Evolutionary conservation across 2,329 filamentous ascomycete species (phyloP).

Genomic region (Nannizziopsis arthrosporioides): DNA sequence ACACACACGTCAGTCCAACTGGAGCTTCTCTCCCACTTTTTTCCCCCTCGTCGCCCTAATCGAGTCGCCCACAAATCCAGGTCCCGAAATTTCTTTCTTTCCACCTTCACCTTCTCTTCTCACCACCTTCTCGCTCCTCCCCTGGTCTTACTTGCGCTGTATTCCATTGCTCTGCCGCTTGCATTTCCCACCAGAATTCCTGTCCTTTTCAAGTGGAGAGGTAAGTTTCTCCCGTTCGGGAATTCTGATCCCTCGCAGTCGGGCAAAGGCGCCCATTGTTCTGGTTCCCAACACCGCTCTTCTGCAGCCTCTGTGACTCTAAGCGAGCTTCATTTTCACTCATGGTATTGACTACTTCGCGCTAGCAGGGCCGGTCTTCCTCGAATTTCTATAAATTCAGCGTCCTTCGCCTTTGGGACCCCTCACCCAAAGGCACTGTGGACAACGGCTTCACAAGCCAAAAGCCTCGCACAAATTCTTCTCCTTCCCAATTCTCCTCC

Average conservation of each 20-base stretch:
- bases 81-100: constrained; percentile 3
- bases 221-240: constrained; percentile 2
- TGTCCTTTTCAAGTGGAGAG: constrained; percentile 4
- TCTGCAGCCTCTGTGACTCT: neutral
- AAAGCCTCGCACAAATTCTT: constrained; percentile 5
- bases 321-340: neutral
- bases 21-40: constrained; percentile 9
- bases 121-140: constrained; percentile 4
- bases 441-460: constrained; percentile 33
- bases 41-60: constrained; percentile 1
- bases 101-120: neutral
- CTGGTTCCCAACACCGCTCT: neutral
- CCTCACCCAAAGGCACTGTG: constrained; percentile 28
- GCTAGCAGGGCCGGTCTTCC: neutral
- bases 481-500: constrained; percentile 7
- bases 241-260: neutral
- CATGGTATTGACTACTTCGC: neutral
- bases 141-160: neutral
- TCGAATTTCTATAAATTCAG: constrained; percentile 4
- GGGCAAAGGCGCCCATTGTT: neutral
- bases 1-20: neutral
- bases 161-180: neutral
- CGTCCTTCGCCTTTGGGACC: constrained; percentile 28
- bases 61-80: constrained; percentile 8
- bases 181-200: neutral